Percentiles rank a stretch among this genome's conserved stretches.
These are phyloP conservation scores for Eucalyptus tenuipes DNA, from an alignment of 345 rosid genomes.

Conservation along the genomic window DNA sequence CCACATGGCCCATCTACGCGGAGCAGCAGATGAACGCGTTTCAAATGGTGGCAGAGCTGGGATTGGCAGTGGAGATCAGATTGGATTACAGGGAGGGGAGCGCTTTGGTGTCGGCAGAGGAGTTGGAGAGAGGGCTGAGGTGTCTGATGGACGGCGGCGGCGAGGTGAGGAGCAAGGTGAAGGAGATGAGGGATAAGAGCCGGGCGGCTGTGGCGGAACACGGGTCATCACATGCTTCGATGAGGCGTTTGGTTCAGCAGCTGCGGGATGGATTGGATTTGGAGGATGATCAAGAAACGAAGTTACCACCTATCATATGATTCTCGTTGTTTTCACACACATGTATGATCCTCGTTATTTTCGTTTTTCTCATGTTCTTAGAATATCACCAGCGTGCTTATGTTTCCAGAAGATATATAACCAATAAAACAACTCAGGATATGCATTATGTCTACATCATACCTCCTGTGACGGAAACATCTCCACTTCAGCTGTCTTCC, in stretches of 20 bases:
- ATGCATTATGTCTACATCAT: background rate
- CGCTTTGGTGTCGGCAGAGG: background rate
- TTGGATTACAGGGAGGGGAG: conserved; percentile 5
- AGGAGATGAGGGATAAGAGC: background rate
- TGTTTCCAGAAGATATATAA: background rate
- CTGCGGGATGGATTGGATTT: background rate
- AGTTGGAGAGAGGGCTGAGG: background rate
- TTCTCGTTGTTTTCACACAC: background rate
- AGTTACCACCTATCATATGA: background rate
- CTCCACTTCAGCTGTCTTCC: background rate
- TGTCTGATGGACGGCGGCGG: conserved; percentile 1
- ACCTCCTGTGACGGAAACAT: background rate
- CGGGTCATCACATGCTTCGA: background rate
- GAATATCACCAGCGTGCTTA: background rate
- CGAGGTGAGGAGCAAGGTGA: conserved; percentile 3
- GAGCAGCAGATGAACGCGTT: conserved; percentile 20
- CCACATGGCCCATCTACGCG: conserved; percentile 16
- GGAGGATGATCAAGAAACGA: background rate
- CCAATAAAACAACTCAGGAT: background rate
- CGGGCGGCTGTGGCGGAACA: background rate
- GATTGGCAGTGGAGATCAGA: conserved; percentile 5
- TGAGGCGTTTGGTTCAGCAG: background rate
- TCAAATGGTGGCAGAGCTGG: conserved; percentile 5
- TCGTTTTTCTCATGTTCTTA: background rate
- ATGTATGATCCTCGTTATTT: background rate